These are phyloP conservation scores for Exserohilum rostratum DNA, from an alignment of 2,329 filamentous ascomycete species.

Conservation along the genomic window DNA sequence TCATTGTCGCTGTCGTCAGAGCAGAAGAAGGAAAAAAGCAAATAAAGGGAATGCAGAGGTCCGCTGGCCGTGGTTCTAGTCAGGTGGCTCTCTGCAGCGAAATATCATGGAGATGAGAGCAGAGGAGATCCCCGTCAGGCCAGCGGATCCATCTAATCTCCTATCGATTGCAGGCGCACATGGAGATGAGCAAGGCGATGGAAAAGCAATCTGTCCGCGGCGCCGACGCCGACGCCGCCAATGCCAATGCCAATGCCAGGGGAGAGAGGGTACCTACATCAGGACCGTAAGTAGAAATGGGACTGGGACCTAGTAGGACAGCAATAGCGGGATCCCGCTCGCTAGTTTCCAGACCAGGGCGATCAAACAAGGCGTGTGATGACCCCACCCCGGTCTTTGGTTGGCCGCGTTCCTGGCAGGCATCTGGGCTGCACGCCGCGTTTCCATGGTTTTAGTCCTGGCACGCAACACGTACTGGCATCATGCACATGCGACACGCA, in stretches of 20 bases:
- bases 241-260: too few species aligned
- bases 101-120: too few species aligned
- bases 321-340: slow-evolving; percentile 11
- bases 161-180: slow-evolving; percentile 16
- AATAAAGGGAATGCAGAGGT: too few species aligned
- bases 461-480: slow-evolving; percentile 22
- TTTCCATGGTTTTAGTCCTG: slow-evolving; percentile 15
- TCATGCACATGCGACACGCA: slow-evolving; percentile 23
- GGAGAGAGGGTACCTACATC: too few species aligned
- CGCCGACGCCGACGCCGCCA: slow-evolving; percentile 8
- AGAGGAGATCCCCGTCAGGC: slow-evolving; percentile 1
- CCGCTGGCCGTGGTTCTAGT: too few species aligned
- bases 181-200: slow-evolving; percentile 3
- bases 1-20: too few species aligned
- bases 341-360: slow-evolving; percentile 31
- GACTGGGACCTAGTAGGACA: too few species aligned
- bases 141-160: background rate
- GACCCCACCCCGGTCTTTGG: slow-evolving; percentile 2
- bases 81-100: too few species aligned
- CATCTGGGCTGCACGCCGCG: slow-evolving; percentile 4
- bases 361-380: slow-evolving; percentile 33
- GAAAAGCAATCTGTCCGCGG: slow-evolving; percentile 24
- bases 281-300: too few species aligned
- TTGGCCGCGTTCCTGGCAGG: slow-evolving; percentile 15
- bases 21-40: too few species aligned